These are phyloP conservation scores for Leptomonas pyrrhocoris DNA, from an alignment of 208 protist genomes.

Conservation along the genomic window DNA sequence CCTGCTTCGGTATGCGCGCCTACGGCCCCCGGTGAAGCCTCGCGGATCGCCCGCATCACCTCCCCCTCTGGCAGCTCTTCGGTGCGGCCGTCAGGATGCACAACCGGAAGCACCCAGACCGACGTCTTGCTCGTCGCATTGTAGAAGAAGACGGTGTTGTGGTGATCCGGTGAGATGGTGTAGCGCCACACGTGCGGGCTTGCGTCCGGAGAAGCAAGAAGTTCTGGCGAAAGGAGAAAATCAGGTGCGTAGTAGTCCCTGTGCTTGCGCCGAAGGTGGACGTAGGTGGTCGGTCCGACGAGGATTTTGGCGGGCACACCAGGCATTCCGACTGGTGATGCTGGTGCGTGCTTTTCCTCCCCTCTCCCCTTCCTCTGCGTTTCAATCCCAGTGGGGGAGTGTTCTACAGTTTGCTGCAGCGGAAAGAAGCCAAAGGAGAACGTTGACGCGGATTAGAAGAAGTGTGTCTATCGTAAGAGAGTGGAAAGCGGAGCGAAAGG, in stretches of 20 bases:
- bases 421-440: too few relatives aligned
- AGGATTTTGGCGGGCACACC: constrained; percentile 50
- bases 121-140: constrained; percentile 41
- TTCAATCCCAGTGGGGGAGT: too few relatives aligned
- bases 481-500: too few relatives aligned
- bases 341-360: too few relatives aligned
- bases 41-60: constrained; percentile 25
- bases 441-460: too few relatives aligned
- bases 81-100: constrained; percentile 32
- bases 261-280: constrained; percentile 41
- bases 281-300: constrained; percentile 57
- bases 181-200: constrained; percentile 57
- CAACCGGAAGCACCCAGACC: constrained; percentile 69
- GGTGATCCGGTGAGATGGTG: constrained; percentile 50
- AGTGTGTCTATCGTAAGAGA: too few relatives aligned
- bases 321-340: too few relatives aligned
- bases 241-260: constrained; percentile 61
- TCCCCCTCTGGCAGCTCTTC: constrained; percentile 30
- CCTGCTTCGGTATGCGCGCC: not conserved
- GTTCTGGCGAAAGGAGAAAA: constrained; percentile 17
- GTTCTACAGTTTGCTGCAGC: too few relatives aligned
- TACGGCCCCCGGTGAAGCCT: not conserved
- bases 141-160: constrained; percentile 70
- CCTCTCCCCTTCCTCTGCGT: too few relatives aligned
- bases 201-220: constrained; percentile 12